These are phyloP conservation scores for Carallia brachiata DNA, from an alignment of 345 rosid genomes.

Conservation along the genomic window DNA sequence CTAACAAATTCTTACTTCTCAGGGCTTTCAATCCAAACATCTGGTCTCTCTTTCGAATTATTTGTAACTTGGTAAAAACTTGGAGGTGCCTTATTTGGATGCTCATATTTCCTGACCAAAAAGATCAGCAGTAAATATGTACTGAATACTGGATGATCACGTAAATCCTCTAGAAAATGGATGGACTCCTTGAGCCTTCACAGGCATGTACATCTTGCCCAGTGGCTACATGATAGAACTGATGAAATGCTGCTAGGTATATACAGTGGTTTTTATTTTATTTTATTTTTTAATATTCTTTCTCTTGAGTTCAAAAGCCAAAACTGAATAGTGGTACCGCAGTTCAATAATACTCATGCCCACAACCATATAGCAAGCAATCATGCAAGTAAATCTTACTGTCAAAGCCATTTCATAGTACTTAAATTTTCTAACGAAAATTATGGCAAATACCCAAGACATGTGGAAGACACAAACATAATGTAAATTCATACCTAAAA, in stretches of 20 bases:
- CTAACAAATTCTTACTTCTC: constrained; percentile 60
- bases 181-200: no score
- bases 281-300: no score
- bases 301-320: no score
- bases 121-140: constrained; percentile 9
- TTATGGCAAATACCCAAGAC: no score
- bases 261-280: no score
- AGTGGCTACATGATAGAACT: no score
- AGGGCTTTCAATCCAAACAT: constrained; percentile 97
- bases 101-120: constrained; percentile 70
- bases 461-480: not conserved
- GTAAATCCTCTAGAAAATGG: no score
- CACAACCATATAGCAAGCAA: not conserved
- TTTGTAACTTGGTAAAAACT: constrained; percentile 85
- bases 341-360: not conserved
- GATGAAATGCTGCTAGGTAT: no score
- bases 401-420: not conserved
- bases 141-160: not conserved
- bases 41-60: constrained; percentile 91
- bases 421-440: no score
- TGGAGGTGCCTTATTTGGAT: constrained; percentile 79
- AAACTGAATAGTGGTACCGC: not conserved
- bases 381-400: not conserved
- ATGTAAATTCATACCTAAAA: constrained; percentile 53
- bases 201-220: no score